phyloP scores from a whole-genome alignment of 495 filamentous ascomycete genomes.

The Melanomma pulvis-pyrius region DNA sequence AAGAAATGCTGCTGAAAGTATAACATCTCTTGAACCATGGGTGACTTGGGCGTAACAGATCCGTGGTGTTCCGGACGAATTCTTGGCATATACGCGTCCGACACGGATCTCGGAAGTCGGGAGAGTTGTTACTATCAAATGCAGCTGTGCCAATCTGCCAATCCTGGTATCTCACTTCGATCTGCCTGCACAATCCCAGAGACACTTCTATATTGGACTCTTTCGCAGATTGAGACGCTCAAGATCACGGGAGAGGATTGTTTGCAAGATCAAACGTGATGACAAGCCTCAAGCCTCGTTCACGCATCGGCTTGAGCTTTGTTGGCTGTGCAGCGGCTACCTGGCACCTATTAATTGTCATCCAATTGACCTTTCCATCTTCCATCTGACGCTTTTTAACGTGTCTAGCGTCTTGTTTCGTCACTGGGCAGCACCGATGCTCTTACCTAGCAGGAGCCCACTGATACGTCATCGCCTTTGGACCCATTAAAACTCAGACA shows the following conservation, averaged over 20 bases:
- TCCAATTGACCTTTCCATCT: neutral
- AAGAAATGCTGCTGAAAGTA: neutral
- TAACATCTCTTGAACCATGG: neutral
- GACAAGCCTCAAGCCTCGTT: neutral
- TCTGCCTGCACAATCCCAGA: neutral
- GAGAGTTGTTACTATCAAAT: neutral
- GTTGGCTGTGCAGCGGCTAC: neutral
- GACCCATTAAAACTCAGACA: constrained; percentile 22
- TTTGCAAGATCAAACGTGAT: neutral
- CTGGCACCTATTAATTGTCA: neutral
- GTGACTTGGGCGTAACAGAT: neutral
- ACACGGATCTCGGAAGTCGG: neutral
- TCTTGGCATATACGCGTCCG: neutral
- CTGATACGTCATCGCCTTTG: constrained; percentile 23
- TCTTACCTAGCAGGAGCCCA: neutral
- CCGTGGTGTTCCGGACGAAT: constrained; percentile 8
- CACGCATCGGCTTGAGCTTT: neutral
- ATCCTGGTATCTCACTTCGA: neutral
- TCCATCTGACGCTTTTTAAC: neutral
- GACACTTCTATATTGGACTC: too few relatives aligned
- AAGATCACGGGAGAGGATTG: neutral
- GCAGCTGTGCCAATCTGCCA: neutral
- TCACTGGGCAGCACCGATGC: neutral
- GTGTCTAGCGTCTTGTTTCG: constrained; percentile 7
- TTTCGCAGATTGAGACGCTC: neutral